Percentiles rank a stretch among this genome's conserved stretches.
phyloP scores from a whole-genome alignment of 129 eudicot species.

The Flaveria ramosissima region DNA sequence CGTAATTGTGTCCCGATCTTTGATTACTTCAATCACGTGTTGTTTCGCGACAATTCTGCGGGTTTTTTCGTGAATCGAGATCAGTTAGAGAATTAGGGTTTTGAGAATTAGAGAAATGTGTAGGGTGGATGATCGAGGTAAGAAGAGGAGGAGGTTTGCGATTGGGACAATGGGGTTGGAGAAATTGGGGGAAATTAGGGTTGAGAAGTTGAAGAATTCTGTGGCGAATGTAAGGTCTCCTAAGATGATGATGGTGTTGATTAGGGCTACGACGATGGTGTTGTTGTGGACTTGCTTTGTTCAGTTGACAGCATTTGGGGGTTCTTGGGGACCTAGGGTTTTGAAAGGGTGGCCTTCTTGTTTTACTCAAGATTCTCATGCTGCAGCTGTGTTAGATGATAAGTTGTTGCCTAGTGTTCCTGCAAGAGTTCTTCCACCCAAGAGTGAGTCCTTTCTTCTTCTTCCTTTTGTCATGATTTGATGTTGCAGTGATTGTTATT shows the following conservation, averaged over 20 bases:
- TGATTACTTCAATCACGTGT: not conserved
- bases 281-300: slow-evolving; percentile 88
- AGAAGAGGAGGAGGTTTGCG: slow-evolving; percentile 41
- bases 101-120: slow-evolving; percentile 41
- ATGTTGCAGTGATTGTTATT: not conserved
- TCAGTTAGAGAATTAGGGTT: slow-evolving; percentile 6
- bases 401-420: slow-evolving; percentile 46
- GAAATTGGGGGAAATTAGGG: slow-evolving; percentile 49
- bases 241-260: slow-evolving; percentile 77
- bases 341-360: slow-evolving; percentile 89
- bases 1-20: slow-evolving; percentile 31
- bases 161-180: slow-evolving; percentile 67
- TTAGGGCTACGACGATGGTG: slow-evolving; percentile 70
- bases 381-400: slow-evolving; percentile 50
- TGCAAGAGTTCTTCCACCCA: slow-evolving; percentile 72
- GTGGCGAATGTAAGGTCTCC: slow-evolving; percentile 50
- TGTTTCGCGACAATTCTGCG: slow-evolving; percentile 5
- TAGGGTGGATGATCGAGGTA: slow-evolving; percentile 37
- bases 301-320: slow-evolving; percentile 77
- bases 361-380: slow-evolving; percentile 58
- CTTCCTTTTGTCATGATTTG: not conserved
- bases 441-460: slow-evolving; percentile 59
- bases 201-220: slow-evolving; percentile 56
- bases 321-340: slow-evolving; percentile 83
- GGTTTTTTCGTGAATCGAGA: not conserved